Evolutionary conservation across 1,284 basidiomycete genomes (phyloP), one percentile per base, ranked within the genome.

Genomic region (Ceratobasidium sp.): DNA sequence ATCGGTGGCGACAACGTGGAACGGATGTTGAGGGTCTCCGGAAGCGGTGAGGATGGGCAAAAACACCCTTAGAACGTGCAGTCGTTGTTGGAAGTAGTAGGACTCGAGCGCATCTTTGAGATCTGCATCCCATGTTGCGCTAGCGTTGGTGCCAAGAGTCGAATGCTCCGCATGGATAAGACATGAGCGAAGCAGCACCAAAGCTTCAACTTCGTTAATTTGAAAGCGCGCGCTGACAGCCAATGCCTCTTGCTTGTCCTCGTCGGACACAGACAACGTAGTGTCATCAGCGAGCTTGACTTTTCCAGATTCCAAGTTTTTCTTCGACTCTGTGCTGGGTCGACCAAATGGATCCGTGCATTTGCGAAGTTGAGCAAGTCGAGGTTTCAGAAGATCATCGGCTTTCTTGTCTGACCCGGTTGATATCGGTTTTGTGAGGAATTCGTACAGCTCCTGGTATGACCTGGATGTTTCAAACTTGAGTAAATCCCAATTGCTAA

Each of bases 51-150:
- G 83, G 18, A 91, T 83, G 1, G 90, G 87, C 14, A 88, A 86
- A 74, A 90, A 83, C 46, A 84, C 81, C 61, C 91, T 88, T 30
- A 89, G 81, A 53, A 86, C 78, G 77, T 84, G 86, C n/a, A 94
- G 84, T 21, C 90, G 86, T 79, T 95, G 92, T 7, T 89, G 86
- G 77, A 88, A 88, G 79, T 92, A 93, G 82, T 94, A 95, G 16
- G 88, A 86, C 1, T 87, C 90, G 77, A 95, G 89, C 12, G 86
- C 87, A 70, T 87, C 84, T 12, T 92, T 78, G 51, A 94, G 83
- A 74, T 89, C 87, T 40, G 87, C 84, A 11, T 87, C 82, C 75
- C 87, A 79, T 3, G 81, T 81, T 44, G 81, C 80, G 61, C 42
- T 61, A 48, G 53, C 44, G 33, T 64, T 40, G 70, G 46, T 14